Evolutionary conservation across 371 early-diverging fungal species (phyloP), one percentile per base, ranked within the genome.

Genomic region (Dichotomocladium elegans): DNA sequence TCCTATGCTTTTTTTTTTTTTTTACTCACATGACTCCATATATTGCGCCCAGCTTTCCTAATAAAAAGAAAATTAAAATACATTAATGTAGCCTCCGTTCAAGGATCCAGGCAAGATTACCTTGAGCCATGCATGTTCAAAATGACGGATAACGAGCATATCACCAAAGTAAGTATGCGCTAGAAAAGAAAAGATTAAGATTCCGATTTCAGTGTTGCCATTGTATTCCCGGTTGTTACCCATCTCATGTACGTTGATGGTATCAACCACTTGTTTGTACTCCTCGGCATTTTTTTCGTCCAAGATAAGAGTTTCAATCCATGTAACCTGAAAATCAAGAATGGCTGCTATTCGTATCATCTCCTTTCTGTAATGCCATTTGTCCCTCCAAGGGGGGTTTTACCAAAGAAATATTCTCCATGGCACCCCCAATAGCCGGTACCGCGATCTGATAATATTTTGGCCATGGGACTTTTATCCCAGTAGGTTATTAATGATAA

Each of bases 61-160:
- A 19, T 42, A 8, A n/a, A n/a, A n/a, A n/a, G n/a, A n/a, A n/a
- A n/a, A n/a, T n/a, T n/a, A n/a, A n/a, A n/a, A n/a, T n/a, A n/a
- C n/a, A n/a, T n/a, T n/a, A n/a, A n/a, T n/a, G n/a, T n/a, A n/a
- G n/a, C n/a, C n/a, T n/a, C n/a, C n/a, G n/a, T n/a, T n/a, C n/a
- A n/a, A n/a, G n/a, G n/a, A n/a, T n/a, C n/a, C n/a, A n/a, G n/a
- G n/a, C n/a, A n/a, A n/a, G n/a, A n/a, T 15, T 42, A 62, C 57
- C 53, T 82, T 84, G n/a, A 81, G 52, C 85, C 85, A 85, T 14
- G 65, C 83, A 61, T 83, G 82, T 47, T 85, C 85, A 66, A 82
- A 84, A 61, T 81, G 78, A 41, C 79, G 60, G 27, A 80, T 79
- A 10, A 79, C 80, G 28, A 81, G 37, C 21, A 80, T 41, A 57